Conservation (phyloP, 2,329 filamentous ascomycete species). For the Esteya vermicola region DNA sequence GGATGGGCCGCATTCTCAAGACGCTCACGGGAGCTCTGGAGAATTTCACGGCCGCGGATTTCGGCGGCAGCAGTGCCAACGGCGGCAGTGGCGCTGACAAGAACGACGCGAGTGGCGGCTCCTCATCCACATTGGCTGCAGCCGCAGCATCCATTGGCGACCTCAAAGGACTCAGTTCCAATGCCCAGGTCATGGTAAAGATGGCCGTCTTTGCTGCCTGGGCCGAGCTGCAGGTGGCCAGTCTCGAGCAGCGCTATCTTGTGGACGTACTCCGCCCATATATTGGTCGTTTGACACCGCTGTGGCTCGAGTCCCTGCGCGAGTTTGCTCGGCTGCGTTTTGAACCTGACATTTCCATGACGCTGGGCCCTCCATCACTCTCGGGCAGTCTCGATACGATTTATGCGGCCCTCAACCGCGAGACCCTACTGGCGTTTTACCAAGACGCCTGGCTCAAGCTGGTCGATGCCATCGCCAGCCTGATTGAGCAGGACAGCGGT, state of each 20-base stretch:
- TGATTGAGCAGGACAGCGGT: slow-evolving; percentile 95
- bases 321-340: slow-evolving; percentile 86
- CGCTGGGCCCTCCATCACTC: slow-evolving; percentile 63
- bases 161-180: slow-evolving; percentile 80
- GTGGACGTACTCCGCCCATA: slow-evolving; percentile 80
- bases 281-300: slow-evolving; percentile 73
- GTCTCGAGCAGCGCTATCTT: slow-evolving; percentile 79
- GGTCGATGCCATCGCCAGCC: slow-evolving; percentile 89
- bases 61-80: slow-evolving; percentile 25
- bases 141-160: too few species aligned
- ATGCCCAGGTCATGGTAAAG: slow-evolving; percentile 96
- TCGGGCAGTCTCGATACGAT: slow-evolving; percentile 84
- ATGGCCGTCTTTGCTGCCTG: slow-evolving; percentile 94
- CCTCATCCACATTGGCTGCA: too few species aligned
- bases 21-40: slow-evolving; percentile 81
- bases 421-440: slow-evolving; percentile 89
- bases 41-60: too few species aligned
- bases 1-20: slow-evolving; percentile 97
- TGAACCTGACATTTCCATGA: slow-evolving; percentile 93
- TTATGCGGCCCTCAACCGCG: slow-evolving; percentile 85
- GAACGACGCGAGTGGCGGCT: slow-evolving; percentile 39
- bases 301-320: slow-evolving; percentile 85
- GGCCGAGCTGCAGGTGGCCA: slow-evolving; percentile 93
- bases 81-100: slow-evolving; percentile 38
- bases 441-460: slow-evolving; percentile 95